Conservation (phyloP, 495 filamentous ascomycete species). For the Penicillium diatomitis region DNA sequence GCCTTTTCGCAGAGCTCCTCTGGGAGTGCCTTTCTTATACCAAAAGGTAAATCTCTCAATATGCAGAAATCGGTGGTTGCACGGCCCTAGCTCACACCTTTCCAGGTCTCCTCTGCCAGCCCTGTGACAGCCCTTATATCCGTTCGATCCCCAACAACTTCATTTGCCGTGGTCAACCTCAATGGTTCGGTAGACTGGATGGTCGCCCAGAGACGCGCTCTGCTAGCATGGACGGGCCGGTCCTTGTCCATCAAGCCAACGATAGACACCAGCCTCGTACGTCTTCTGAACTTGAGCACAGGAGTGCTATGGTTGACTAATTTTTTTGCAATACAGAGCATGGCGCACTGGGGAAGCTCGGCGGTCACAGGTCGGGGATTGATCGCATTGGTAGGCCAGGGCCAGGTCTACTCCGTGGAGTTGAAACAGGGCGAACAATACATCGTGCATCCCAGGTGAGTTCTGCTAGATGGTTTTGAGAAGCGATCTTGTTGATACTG, state of each 20-base stretch:
- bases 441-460: constrained; percentile 67
- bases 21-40: constrained; percentile 90
- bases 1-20: constrained; percentile 64
- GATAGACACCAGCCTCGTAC: constrained; percentile 61
- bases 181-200: constrained; percentile 97
- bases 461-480: neutral
- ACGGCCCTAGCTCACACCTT: constrained; percentile 1
- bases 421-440: constrained; percentile 77
- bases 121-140: constrained; percentile 81
- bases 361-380: constrained; percentile 79
- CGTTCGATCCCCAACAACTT: constrained; percentile 72
- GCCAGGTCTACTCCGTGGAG: constrained; percentile 76
- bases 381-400: constrained; percentile 71
- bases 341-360: constrained; percentile 87
- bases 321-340: constrained; percentile 36
- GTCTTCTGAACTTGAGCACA: constrained; percentile 4
- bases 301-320: neutral
- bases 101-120: constrained; percentile 66
- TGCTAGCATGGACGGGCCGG: constrained; percentile 94
- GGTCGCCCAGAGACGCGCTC: constrained; percentile 69
- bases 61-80: neutral
- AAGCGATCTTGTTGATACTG: neutral
- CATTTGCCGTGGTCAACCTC: constrained; percentile 76
- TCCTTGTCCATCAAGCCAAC: constrained; percentile 66
- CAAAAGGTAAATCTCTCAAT: constrained; percentile 46